These are phyloP conservation scores for Aureobasidium sp. DNA, from an alignment of 2,329 filamentous ascomycete species.

Conservation along the genomic window DNA sequence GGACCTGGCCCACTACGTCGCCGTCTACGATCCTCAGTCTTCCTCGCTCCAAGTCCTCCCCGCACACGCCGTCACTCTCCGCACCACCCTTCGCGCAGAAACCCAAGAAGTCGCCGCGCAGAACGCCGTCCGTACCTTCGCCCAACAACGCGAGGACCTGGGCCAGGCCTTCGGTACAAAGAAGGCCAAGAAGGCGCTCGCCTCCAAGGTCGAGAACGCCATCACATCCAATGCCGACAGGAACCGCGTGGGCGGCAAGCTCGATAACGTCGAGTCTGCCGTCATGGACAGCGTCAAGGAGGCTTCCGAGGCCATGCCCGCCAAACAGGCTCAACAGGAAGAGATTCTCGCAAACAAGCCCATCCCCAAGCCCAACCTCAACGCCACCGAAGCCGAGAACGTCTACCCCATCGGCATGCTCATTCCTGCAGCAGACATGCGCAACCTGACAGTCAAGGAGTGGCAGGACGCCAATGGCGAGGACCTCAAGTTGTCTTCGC, in stretches of 20 bases:
- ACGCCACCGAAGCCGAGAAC: conserved; percentile 58
- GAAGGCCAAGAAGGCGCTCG: conserved; percentile 72
- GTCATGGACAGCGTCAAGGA: conserved; percentile 57
- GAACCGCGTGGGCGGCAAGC: conserved; percentile 35
- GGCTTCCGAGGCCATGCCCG: conserved; percentile 56
- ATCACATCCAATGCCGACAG: conserved; percentile 41
- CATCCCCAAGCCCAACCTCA: conserved; percentile 59
- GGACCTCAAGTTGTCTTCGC: conserved; percentile 48
- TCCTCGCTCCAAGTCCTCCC: conserved; percentile 46
- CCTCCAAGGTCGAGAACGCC: conserved; percentile 60
- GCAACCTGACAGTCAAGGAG: conserved; percentile 58
- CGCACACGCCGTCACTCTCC: conserved; percentile 47
- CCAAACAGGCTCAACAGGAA: conserved; percentile 55
- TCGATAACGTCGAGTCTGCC: conserved; percentile 48
- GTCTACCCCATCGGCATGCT: conserved; percentile 62
- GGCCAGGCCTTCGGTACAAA: conserved; percentile 76
- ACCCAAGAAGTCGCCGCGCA: conserved; percentile 29
- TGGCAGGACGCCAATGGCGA: conserved; percentile 61
- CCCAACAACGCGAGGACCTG: conserved; percentile 58
- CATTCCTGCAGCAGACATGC: conserved; percentile 59
- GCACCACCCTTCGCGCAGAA: conserved; percentile 40
- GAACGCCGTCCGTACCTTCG: conserved; percentile 31
- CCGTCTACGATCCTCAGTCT: conserved; percentile 47
- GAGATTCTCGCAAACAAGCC: conserved; percentile 61
- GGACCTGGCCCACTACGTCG: conserved; percentile 49